A percentile compares a stretch with the other conserved stretches of the same genome.
Conservation (phyloP, 2,329 filamentous ascomycete species). For the Ceratocystis variospora region DNA sequence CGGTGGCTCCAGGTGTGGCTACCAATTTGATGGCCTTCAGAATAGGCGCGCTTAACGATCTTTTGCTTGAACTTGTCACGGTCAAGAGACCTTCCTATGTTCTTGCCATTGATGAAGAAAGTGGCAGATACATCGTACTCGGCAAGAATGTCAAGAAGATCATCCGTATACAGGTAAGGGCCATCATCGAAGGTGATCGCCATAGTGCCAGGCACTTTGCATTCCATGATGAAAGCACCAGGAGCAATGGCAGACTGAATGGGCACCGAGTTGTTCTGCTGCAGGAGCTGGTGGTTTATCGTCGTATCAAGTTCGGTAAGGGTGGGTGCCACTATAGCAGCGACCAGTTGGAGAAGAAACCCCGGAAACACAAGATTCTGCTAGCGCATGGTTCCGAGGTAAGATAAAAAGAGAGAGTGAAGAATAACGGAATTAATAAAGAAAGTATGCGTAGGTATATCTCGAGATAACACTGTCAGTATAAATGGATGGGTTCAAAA, state of each 20-base stretch:
- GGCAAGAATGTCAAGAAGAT: conserved; percentile 30
- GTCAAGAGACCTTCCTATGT: conserved; percentile 25
- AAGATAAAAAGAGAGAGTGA: neutral
- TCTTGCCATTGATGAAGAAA: conserved; percentile 28
- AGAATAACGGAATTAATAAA: neutral
- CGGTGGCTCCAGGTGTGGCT: conserved; percentile 39
- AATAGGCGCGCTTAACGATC: conserved; percentile 33
- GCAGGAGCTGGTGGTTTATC: neutral
- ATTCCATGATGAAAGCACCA: conserved; percentile 21
- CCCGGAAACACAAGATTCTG: neutral
- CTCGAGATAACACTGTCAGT: neutral
- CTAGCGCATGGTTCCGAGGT: conserved; percentile 3
- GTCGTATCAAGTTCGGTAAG: conserved; percentile 2
- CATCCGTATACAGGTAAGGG: conserved; percentile 30
- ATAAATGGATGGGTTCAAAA: neutral
- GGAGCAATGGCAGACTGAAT: conserved; percentile 3
- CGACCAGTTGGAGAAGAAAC: conserved; percentile 2
- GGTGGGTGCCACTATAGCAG: neutral
- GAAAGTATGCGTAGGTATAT: neutral
- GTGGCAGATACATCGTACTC: conserved; percentile 27
- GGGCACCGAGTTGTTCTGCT: neutral
- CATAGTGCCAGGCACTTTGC: conserved; percentile 27
- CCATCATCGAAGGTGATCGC: conserved; percentile 38
- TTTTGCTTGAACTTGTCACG: conserved; percentile 6
- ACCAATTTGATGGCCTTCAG: conserved; percentile 46